These are phyloP conservation scores for Phoma sp. DNA, from an alignment of 2,329 filamentous ascomycete species.

Conservation along the genomic window DNA sequence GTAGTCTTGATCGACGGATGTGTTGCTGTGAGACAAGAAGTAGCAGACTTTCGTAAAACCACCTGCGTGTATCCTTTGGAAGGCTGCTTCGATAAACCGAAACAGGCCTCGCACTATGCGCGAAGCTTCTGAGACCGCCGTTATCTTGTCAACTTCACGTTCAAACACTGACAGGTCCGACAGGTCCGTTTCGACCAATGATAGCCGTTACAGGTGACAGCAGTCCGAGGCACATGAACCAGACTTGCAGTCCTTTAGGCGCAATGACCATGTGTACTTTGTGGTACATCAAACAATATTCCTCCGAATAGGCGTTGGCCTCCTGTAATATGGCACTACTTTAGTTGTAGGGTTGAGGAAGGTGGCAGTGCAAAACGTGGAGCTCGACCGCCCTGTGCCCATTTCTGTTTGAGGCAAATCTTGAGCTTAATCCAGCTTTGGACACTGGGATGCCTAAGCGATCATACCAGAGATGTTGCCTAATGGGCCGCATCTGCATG, in stretches of 20 bases:
- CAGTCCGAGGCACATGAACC: background rate
- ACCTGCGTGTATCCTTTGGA: background rate
- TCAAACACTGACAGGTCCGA: constrained; percentile 1
- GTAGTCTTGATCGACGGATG: background rate
- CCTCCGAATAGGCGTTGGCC: background rate
- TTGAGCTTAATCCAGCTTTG: background rate
- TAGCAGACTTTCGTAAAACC: background rate
- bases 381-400: background rate
- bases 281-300: background rate
- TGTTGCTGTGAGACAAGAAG: background rate
- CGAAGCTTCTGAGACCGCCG: background rate
- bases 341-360: background rate
- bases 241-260: background rate
- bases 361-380: background rate
- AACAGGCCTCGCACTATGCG: background rate
- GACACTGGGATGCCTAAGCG: background rate
- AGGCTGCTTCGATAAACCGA: background rate
- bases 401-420: constrained; percentile 5
- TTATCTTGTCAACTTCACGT: background rate
- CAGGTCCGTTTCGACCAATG: background rate
- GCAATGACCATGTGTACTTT: background rate
- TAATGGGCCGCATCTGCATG: background rate
- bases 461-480: background rate
- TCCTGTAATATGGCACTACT: background rate
- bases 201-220: background rate